These are phyloP conservation scores for Rubia tinctorum DNA, from an alignment of 305 asterid genomes.

Conservation along the genomic window DNA sequence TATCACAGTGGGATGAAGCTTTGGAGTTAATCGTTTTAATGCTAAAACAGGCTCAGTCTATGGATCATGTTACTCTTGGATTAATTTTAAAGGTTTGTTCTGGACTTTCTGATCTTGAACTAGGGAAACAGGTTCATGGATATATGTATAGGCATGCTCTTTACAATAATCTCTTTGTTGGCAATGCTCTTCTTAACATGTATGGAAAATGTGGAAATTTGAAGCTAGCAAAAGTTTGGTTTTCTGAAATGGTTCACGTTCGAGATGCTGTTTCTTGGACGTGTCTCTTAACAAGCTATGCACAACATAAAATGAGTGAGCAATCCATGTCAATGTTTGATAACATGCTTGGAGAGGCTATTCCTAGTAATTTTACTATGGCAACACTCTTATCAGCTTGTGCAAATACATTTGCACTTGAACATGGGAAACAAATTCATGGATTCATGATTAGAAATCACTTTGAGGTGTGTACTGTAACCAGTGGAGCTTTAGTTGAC, in stretches of 20 bases:
- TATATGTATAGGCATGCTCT: slow-evolving; percentile 53
- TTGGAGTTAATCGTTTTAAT: slow-evolving; percentile 46
- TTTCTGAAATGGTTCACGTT: slow-evolving; percentile 44
- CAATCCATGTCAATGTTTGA: slow-evolving; percentile 45
- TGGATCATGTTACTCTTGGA: slow-evolving; percentile 64
- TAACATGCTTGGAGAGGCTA: slow-evolving; percentile 58
- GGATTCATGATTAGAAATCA: slow-evolving; percentile 60
- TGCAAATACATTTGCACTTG: slow-evolving; percentile 63
- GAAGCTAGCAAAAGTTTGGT: slow-evolving; percentile 58
- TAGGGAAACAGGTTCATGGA: slow-evolving; percentile 80
- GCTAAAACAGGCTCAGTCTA: slow-evolving; percentile 33
- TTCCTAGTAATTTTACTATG: slow-evolving; percentile 62
- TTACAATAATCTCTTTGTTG: slow-evolving; percentile 39
- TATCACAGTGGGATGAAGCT: slow-evolving; percentile 64
- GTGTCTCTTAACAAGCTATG: slow-evolving; percentile 53
- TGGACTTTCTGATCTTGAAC: slow-evolving; percentile 52
- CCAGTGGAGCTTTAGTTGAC: slow-evolving; percentile 68
- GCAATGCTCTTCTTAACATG: slow-evolving; percentile 69
- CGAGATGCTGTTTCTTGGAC: slow-evolving; percentile 73
- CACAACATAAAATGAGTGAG: slow-evolving; percentile 56
- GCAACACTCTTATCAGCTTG: slow-evolving; percentile 76
- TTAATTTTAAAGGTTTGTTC: slow-evolving; percentile 58
- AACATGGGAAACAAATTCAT: slow-evolving; percentile 68
- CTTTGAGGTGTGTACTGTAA: slow-evolving; percentile 53
- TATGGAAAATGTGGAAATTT: slow-evolving; percentile 77